Evolutionary conservation across 352 stramenopile species (phyloP).

Genomic region (Globisporangium iwayamae): DNA sequence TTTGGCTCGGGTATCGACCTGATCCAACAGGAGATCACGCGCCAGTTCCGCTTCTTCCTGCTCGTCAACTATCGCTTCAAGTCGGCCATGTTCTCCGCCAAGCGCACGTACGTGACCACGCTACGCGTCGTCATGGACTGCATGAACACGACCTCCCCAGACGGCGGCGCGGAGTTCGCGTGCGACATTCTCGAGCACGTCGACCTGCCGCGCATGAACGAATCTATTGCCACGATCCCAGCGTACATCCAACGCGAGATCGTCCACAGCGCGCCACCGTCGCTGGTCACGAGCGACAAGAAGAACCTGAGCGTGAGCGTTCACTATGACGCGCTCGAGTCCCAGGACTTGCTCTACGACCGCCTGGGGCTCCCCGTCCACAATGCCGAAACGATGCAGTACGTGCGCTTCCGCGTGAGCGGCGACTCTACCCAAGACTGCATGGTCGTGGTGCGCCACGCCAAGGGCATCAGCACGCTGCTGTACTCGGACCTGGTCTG

Average conservation of each 20-base stretch:
- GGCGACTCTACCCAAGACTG: slow-evolving; percentile 35
- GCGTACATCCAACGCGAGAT: slow-evolving; percentile 47
- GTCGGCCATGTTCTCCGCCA: slow-evolving; percentile 46
- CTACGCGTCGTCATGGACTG: slow-evolving; percentile 59
- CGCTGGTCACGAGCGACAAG: slow-evolving; percentile 20
- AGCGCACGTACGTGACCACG: slow-evolving; percentile 53
- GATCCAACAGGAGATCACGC: slow-evolving; percentile 34
- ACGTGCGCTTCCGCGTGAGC: slow-evolving; percentile 48
- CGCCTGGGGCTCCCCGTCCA: slow-evolving; percentile 11
- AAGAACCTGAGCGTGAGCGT: slow-evolving; percentile 39
- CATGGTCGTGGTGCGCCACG: slow-evolving; percentile 46
- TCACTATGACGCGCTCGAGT: slow-evolving; percentile 49
- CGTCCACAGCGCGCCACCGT: slow-evolving; percentile 28
- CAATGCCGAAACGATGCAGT: slow-evolving; percentile 35
- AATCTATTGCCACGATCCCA: slow-evolving; percentile 28
- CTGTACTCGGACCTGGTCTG: slow-evolving; percentile 54
- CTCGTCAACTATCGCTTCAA: slow-evolving; percentile 62
- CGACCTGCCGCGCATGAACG: slow-evolving; percentile 47
- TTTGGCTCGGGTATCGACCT: slow-evolving; percentile 34
- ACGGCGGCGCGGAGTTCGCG: slow-evolving; percentile 18
- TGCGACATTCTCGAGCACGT: slow-evolving; percentile 62
- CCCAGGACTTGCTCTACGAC: slow-evolving; percentile 40
- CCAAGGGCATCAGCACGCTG: slow-evolving; percentile 39
- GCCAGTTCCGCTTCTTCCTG: slow-evolving; percentile 44
- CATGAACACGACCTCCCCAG: slow-evolving; percentile 28